A percentile compares a stretch with the other conserved stretches of the same genome.
Conservation (phyloP, 1,139 yeast genomes). For the Meyerozyma smithsonii region DNA sequence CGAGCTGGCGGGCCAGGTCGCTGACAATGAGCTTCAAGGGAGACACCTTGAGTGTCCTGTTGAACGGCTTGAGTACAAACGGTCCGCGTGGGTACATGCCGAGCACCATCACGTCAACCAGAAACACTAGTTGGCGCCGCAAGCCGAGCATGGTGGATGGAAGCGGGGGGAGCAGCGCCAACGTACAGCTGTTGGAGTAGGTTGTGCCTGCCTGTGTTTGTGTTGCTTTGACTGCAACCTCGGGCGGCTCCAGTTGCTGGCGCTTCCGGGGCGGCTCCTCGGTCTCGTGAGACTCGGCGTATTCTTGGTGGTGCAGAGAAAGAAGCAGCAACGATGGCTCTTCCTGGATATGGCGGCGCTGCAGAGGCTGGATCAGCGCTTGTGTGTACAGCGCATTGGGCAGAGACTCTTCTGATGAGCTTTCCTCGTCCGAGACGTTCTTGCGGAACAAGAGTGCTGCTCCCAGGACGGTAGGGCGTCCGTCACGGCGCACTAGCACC, state of each 20-base stretch:
- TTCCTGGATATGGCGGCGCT: too few relatives aligned
- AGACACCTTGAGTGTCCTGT: conserved; percentile 25
- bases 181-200: neutral
- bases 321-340: neutral
- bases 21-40: conserved; percentile 20
- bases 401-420: neutral
- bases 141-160: neutral
- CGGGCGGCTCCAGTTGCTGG: neutral
- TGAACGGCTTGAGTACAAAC: conserved; percentile 26
- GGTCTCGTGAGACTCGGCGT: neutral
- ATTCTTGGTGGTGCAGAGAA: neutral
- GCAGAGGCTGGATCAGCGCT: neutral
- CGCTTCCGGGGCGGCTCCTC: neutral
- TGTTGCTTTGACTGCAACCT: neutral
- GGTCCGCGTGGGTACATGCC: conserved; percentile 6
- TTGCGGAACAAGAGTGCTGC: neutral
- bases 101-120: neutral
- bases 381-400: neutral
- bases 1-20: conserved; percentile 8
- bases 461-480: neutral
- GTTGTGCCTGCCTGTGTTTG: neutral
- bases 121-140: neutral
- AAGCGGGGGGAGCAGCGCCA: conserved; percentile 1
- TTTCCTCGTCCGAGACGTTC: neutral
- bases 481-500: neutral